Conservation (phyloP, 1,139 yeast genomes). For the Kodamaea arcana region DNA sequence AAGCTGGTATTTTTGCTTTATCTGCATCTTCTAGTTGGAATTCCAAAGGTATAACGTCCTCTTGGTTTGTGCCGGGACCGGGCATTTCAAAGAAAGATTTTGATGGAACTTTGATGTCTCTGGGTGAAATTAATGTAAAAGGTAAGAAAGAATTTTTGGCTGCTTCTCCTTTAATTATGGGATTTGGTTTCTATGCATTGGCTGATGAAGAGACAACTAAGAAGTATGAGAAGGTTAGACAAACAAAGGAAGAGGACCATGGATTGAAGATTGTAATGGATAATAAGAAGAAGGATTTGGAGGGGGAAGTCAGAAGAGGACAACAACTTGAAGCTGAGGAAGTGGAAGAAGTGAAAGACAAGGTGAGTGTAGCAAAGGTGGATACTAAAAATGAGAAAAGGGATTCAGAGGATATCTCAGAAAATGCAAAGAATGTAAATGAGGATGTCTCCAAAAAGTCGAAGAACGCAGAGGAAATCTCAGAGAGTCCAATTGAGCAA, state of each 20-base stretch:
- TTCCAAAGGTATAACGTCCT: constrained; percentile 69
- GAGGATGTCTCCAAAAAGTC: constrained; percentile 2
- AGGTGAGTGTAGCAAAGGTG: constrained; percentile 11
- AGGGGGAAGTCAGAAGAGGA: constrained; percentile 9
- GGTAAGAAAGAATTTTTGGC: constrained; percentile 65
- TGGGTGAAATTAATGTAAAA: constrained; percentile 59
- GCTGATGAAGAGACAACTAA: constrained; percentile 52
- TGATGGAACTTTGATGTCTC: constrained; percentile 59
- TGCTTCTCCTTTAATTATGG: constrained; percentile 85
- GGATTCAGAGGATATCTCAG: no score
- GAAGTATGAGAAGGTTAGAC: constrained; percentile 35
- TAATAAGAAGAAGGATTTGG: constrained; percentile 27
- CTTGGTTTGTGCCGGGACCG: constrained; percentile 74
- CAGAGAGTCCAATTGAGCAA: no score
- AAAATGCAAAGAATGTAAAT: constrained; percentile 8
- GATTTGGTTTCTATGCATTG: constrained; percentile 77
- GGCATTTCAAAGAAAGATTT: constrained; percentile 66
- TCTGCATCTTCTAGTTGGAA: constrained; percentile 92
- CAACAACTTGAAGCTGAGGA: constrained; percentile 8
- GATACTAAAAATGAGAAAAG: constrained; percentile 11
- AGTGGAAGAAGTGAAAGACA: constrained; percentile 9
- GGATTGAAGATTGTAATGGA: constrained; percentile 42
- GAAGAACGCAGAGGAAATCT: no score
- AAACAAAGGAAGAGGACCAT: constrained; percentile 40
- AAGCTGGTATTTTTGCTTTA: constrained; percentile 83